A percentile compares a stretch with the other conserved stretches of the same genome.
Conservation (phyloP, 2,329 filamentous ascomycete species). For the Aaosphaeria pasadenensis region DNA sequence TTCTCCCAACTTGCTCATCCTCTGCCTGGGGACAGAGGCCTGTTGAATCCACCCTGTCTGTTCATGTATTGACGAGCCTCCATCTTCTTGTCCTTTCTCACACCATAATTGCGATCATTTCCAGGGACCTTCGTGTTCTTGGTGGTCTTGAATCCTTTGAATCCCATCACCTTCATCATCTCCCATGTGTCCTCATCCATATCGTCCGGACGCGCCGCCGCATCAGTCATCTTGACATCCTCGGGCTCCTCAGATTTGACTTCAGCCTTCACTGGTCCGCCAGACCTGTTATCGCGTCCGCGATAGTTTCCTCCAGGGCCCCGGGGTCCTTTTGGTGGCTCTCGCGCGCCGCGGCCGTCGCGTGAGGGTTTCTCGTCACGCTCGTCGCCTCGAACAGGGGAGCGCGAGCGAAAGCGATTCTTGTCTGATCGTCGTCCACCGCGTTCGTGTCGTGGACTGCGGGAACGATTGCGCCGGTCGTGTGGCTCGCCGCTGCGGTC, state of each 20-base stretch:
- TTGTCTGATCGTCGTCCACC: conserved; percentile 19
- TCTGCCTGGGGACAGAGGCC: conserved; percentile 59
- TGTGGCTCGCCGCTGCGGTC: background rate
- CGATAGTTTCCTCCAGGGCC: conserved; percentile 4
- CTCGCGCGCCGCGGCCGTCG: conserved; percentile 8
- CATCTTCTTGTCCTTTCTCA: conserved; percentile 90
- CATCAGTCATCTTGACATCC: conserved; percentile 24
- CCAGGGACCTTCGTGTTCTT: conserved; percentile 86
- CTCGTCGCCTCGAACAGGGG: conserved; percentile 9
- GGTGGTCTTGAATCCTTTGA: conserved; percentile 79
- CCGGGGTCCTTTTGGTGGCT: conserved; percentile 26
- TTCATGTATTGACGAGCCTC: conserved; percentile 98
- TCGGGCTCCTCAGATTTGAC: conserved; percentile 9
- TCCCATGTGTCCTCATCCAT: conserved; percentile 65
- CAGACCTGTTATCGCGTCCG: conserved; percentile 1
- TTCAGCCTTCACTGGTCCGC: conserved; percentile 6
- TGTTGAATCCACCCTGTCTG: conserved; percentile 75
- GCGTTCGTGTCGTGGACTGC: conserved; percentile 31
- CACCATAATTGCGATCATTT: conserved; percentile 73
- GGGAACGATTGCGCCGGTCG: conserved; percentile 27
- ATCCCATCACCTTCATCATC: conserved; percentile 88
- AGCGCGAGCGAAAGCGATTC: conserved; percentile 24
- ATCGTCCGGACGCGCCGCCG: conserved; percentile 28
- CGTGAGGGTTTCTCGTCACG: conserved; percentile 6
- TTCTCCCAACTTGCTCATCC: background rate